These are phyloP conservation scores for Crithidia sp. DNA, from an alignment of 208 protist species.

Conservation along the genomic window DNA sequence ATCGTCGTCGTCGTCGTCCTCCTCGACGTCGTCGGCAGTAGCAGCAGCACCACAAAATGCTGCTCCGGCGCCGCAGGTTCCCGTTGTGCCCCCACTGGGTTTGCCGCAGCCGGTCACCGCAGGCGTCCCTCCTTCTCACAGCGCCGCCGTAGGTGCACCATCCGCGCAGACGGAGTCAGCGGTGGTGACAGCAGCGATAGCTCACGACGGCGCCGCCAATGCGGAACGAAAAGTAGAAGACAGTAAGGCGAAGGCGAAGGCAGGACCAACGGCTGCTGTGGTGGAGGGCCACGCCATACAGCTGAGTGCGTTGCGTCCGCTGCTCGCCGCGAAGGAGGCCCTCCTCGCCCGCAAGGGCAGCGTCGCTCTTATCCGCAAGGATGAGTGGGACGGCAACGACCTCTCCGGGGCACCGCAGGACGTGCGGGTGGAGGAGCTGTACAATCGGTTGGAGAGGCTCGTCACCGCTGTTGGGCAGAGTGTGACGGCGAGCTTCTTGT, in stretches of 20 bases:
- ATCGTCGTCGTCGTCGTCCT: conserved; percentile 12
- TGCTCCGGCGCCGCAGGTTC: conserved; percentile 3
- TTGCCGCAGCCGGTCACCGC: neutral
- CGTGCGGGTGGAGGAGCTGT: conserved; percentile 46
- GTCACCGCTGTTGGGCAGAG: conserved; percentile 65
- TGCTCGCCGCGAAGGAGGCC: conserved; percentile 51
- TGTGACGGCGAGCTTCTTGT: conserved; percentile 64
- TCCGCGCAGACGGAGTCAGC: neutral
- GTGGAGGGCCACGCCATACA: conserved; percentile 27
- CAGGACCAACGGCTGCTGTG: neutral
- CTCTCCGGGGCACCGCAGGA: conserved; percentile 60
- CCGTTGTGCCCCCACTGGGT: neutral
- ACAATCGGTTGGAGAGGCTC: conserved; percentile 33
- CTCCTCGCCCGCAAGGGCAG: conserved; percentile 33
- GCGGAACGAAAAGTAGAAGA: neutral
- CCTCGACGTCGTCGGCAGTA: neutral
- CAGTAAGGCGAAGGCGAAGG: neutral
- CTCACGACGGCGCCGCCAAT: neutral
- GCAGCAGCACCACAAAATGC: conserved; percentile 1
- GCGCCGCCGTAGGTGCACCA: neutral
- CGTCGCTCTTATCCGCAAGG: conserved; percentile 48
- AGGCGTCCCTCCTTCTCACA: neutral
- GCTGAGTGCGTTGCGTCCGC: conserved; percentile 51
- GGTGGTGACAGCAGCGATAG: neutral
- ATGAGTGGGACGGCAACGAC: conserved; percentile 62